Percentiles rank a stretch among this genome's conserved stretches.
phyloP scores from a whole-genome alignment of 768 basidiomycete genomes.

The Mycena rebaudengoi region DNA sequence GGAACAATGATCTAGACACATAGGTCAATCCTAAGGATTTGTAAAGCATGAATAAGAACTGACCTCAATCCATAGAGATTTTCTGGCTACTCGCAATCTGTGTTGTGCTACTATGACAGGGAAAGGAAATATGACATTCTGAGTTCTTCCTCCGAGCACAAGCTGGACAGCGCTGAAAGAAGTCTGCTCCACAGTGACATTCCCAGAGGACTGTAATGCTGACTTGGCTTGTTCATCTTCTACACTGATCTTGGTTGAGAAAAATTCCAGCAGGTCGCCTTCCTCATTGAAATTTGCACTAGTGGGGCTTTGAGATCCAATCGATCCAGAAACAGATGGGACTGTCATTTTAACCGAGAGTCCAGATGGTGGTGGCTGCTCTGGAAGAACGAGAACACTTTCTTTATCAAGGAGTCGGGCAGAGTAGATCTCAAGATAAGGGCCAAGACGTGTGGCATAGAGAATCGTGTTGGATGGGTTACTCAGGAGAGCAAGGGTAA shows the following conservation, averaged over 20 bases:
- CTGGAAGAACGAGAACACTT: conserved; percentile 3
- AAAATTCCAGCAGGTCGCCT: conserved; percentile 28
- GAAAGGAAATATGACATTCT: background rate
- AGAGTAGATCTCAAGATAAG: conserved; percentile 3
- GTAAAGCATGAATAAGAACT: conserved; percentile 26
- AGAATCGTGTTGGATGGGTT: background rate
- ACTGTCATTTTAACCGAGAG: background rate
- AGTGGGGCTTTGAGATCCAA: conserved; percentile 29
- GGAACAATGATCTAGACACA: conserved; percentile 22
- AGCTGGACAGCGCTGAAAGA: conserved; percentile 30
- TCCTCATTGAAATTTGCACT: conserved; percentile 33
- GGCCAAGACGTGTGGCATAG: background rate
- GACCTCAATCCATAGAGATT: conserved; percentile 37
- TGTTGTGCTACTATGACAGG: background rate
- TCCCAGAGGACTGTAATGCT: conserved; percentile 24
- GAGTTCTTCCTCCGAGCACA: conserved; percentile 34
- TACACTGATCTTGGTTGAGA: conserved; percentile 28
- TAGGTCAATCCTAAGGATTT: background rate
- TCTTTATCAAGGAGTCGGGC: conserved; percentile 2
- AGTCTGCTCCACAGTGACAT: conserved; percentile 23
- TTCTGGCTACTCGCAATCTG: conserved; percentile 12
- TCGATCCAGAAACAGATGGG: conserved; percentile 7
- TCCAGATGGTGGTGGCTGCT: conserved; percentile 2
- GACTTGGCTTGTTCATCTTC: conserved; percentile 23
- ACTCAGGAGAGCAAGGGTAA: background rate